Base-by-base conservation (phyloP, 2,329 filamentous ascomycete species). In the Claviceps lovelessii region DNA sequence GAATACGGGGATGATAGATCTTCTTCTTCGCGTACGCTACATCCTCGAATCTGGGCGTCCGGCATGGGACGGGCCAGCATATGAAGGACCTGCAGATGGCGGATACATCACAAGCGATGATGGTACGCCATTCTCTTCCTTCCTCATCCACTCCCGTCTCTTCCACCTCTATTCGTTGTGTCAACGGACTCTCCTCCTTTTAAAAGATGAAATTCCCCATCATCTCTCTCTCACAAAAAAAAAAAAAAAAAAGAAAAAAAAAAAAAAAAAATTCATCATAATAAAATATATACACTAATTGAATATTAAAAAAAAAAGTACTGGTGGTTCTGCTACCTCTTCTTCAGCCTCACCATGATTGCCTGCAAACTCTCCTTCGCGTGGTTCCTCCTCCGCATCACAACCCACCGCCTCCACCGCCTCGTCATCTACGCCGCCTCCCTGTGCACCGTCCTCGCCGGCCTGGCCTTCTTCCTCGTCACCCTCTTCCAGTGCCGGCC, bases 321-420 rank as follows among this genome's bases (percentile, higher is more conserved):
- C 46, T 71, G 68, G 68, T 71, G 68, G 68, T 66, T 65, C 55
- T 70, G 68, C 58, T 70, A 70, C 50, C 56, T 70, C 19, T 67
- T 64, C 63, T 71, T 70, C 59, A 65, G 64, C 48, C 47, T 66
- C 35, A 60, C 64, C 23, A 70, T 71, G 68, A 64, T 70, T 19
- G 54, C 64, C 11, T 68, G 67, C 53, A 74, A 74, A 56, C 61
- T 72, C 17, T 74, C 72, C 35, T 73, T 74, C 58, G 69, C 67
- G n/a, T 67, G 63, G 55, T 72, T 73, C 53, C 64, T 74, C 23
- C 63, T 72, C 17, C 71, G 72, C 48, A 68, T 74, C 51, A 68
- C 70, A 7, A 62, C 67, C 55, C 61, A 63, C 15, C 63, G 61
- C 17, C 7, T 63, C 10, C 65, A 74, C 55, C 58, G 64, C 23